Conservation (phyloP, 2,329 filamentous ascomycete species). For the Pseudogymnoascus sp. region DNA sequence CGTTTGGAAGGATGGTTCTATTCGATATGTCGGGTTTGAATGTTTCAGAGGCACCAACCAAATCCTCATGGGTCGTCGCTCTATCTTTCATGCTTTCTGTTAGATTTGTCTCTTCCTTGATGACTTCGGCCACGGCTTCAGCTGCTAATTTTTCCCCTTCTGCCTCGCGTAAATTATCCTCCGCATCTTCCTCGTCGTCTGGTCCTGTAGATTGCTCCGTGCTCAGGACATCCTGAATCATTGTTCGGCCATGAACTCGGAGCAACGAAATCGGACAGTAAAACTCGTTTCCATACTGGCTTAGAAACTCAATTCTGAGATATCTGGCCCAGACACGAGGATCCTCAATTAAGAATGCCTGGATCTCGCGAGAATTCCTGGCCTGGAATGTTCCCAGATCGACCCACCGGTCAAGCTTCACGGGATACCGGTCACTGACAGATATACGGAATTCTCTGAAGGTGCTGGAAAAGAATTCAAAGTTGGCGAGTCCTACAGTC, state of each 20-base stretch:
- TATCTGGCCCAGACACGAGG: constrained; percentile 95
- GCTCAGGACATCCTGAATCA: constrained; percentile 72
- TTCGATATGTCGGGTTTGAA: background rate
- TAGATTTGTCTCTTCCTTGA: constrained; percentile 18
- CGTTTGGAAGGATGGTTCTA: background rate
- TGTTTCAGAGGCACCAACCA: constrained; percentile 20
- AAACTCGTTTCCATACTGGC: constrained; percentile 91
- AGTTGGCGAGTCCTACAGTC: constrained; percentile 94
- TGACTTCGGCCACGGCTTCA: constrained; percentile 28
- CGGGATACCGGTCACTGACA: constrained; percentile 89
- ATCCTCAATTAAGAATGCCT: constrained; percentile 89
- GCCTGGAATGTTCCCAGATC: constrained; percentile 83
- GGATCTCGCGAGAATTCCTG: constrained; percentile 84
- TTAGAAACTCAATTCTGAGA: constrained; percentile 80
- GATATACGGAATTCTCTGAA: constrained; percentile 84
- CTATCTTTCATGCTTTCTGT: constrained; percentile 21
- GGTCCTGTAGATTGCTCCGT: constrained; percentile 71
- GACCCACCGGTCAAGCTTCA: constrained; percentile 87
- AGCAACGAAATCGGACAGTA: constrained; percentile 90
- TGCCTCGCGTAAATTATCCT: constrained; percentile 20
- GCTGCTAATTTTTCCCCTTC: constrained; percentile 24
- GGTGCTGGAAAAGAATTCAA: constrained; percentile 98
- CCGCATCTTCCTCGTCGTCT: constrained; percentile 51
- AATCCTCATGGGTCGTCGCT: constrained; percentile 30
- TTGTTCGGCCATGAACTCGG: constrained; percentile 83